Evolutionary conservation across 78 protist species (phyloP), one percentile per base, ranked within the genome.

Genomic region (Dictyostelium purpureum): DNA sequence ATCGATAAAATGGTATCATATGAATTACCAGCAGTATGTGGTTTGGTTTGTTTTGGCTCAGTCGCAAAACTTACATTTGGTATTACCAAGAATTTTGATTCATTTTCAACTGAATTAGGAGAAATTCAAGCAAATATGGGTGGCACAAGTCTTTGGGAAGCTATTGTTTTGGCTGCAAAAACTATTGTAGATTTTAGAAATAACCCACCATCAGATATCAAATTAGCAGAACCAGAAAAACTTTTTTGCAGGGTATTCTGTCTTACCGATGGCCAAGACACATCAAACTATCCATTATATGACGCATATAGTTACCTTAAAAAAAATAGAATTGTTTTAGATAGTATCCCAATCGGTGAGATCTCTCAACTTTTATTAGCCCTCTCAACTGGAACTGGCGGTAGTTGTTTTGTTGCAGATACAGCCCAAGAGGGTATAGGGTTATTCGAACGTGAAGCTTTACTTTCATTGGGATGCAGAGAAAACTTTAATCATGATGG

Each of bases 211-310:
- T 10, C 19, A 28, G 49, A 35, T 9, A 49, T 67, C 4, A 59
- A 77, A 38, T 65, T 61, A 4, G 40, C 73, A 63, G 74, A 37
- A 21, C 16, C 51, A 5, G 21, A 26, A 4, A 47, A 21, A 14
- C 18, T 63, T 2, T 6, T 9, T 6, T 79, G 19, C 18, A 47
- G 90, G 42, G 24, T 82, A 37, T 82, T 82, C 37, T 31, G 57
- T 21, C 42, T 82, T n/a, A 82, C 90, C 0, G 90, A 82, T 69
- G 90, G 90, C 14, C 40, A 82, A 56, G 90, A 82, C 19, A 82
- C 56, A 0, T n/a, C 79, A 6, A 26, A 11, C 18, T 16, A 24
- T 26, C 1, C 1, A 38, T 73, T 71, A 4, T 82, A 24, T 42
- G 31, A 31, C 12, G 57, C 70, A 9, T 82, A 70, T 40, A 1